Conservation (phyloP, 768 basidiomycete species). For the Leccinum barrowsii region DNA sequence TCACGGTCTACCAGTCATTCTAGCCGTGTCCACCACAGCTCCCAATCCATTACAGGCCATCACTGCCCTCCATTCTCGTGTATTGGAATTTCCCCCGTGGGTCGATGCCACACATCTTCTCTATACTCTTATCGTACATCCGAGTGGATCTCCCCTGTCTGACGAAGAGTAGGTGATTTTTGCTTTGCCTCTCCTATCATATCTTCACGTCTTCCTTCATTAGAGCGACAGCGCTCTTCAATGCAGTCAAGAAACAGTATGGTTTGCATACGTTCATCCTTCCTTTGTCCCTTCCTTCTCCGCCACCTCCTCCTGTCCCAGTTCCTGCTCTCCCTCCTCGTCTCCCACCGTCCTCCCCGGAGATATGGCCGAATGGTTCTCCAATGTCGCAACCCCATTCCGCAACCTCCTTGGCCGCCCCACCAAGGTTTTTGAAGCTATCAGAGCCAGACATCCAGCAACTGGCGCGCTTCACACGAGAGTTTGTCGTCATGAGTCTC, state of each 20-base stretch:
- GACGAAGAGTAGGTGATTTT: constrained; percentile 68
- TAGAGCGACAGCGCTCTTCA: constrained; percentile 76
- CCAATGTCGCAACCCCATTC: neutral
- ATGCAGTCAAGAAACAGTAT: constrained; percentile 85
- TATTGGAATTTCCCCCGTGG: constrained; percentile 72
- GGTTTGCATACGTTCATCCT: constrained; percentile 76
- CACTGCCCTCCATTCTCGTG: constrained; percentile 66
- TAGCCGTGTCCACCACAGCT: constrained; percentile 78
- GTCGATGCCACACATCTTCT: constrained; percentile 69
- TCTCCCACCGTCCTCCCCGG: constrained; percentile 48
- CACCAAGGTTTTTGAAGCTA: constrained; percentile 44
- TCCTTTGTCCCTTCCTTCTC: constrained; percentile 54
- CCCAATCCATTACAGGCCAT: constrained; percentile 81
- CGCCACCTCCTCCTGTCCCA: constrained; percentile 63
- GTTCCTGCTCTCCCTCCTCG: constrained; percentile 65
- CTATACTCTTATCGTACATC: constrained; percentile 78
- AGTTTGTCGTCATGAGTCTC: constrained; percentile 85
- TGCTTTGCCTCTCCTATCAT: constrained; percentile 1
- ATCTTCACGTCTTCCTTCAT: constrained; percentile 3
- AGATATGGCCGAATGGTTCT: constrained; percentile 21
- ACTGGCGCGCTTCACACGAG: constrained; percentile 75
- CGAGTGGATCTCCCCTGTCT: constrained; percentile 61
- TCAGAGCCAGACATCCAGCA: constrained; percentile 71
- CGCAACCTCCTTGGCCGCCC: neutral
- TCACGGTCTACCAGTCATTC: constrained; percentile 52